Evolutionary conservation across 2,329 filamentous ascomycete species (phyloP).

Genomic region (Cryphonectria naterciae): DNA sequence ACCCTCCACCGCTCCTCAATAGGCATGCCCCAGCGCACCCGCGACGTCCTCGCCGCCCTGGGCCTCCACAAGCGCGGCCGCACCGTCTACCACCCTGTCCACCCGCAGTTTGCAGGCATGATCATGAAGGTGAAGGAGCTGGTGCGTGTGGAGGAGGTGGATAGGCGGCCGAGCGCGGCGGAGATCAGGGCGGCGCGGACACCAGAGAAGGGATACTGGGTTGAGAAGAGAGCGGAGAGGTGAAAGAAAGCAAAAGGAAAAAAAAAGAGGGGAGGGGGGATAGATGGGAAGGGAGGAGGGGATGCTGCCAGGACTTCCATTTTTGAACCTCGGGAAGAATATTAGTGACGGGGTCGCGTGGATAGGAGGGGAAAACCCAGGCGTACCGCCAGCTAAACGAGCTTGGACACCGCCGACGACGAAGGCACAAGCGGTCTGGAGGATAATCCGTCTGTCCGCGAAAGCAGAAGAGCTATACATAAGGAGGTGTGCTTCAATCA

Average conservation of each 20-base stretch:
- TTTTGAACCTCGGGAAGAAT: not conserved
- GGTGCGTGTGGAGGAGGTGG: conserved; percentile 80
- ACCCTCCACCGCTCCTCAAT: conserved; percentile 89
- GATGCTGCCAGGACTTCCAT: not conserved
- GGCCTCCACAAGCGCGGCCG: conserved; percentile 83
- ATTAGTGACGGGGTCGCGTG: no score
- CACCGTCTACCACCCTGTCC: conserved; percentile 88
- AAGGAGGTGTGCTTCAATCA: not conserved
- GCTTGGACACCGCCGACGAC: no score
- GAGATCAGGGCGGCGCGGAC: conserved; percentile 73
- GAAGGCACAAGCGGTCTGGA: not conserved
- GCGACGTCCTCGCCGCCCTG: conserved; percentile 81
- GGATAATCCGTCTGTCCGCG: not conserved
- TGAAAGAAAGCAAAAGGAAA: conserved; percentile 35
- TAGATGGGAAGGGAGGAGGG: not conserved
- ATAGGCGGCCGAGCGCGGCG: conserved; percentile 61
- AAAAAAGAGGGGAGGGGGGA: conserved; percentile 20
- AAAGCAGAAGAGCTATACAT: not conserved
- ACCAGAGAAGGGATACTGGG: conserved; percentile 79
- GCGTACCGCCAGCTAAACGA: no score
- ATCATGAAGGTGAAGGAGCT: conserved; percentile 95
- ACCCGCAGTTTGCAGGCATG: conserved; percentile 80
- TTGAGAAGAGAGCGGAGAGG: conserved; percentile 62
- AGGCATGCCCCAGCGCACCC: conserved; percentile 78
- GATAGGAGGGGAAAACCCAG: no score